Base-by-base conservation (phyloP, 129 eudicot genomes). In the Escallonia herrerae region DNA sequence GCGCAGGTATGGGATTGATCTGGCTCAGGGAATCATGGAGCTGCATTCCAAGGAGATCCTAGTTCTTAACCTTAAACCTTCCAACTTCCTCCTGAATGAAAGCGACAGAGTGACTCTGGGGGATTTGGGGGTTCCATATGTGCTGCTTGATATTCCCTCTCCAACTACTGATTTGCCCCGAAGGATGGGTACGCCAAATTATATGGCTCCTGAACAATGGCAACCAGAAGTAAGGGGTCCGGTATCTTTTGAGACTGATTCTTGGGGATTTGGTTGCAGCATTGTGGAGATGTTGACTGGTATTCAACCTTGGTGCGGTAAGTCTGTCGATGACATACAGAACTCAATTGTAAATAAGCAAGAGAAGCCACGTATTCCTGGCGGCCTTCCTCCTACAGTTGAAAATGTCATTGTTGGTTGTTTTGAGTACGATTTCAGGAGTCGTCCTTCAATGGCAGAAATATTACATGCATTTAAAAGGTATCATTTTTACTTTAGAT, bases 201-300 rank as follows among this genome's bases (percentile, higher is more conserved):
- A 85, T 61, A 93, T 93, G 98, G 91, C 96, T 71, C 98, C 98
- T 60, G 98, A 93, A 68, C 96, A 93, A 65, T 93, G 98, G 98
- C 82, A 93, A 56, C 96, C 98, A 41, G 91, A 83, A 6, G 68
- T 83, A 47, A 83, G 87, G 66, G 98, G 98, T 60, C 98, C 98
- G 15, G 52, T 93, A 48, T 79, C 98, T 45, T 73, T 83, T 54
- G 98, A 93, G 84, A 88, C 89, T 15, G 98, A 93, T 64, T 93
- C 98, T 2, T 93, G 98, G 98, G 96, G 98, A 22, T 93, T 87
- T 38, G 98, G 87, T 40, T 93, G 98, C 77, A 83, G 80, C 74
- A 81, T 93, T 57, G 75, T 87, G 58, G 96, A 87, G 70, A 91
- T 91, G 95, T 73, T 91, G 69, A 87, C 95, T 7, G 96, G 97